phyloP scores from a whole-genome alignment of 2,329 filamentous ascomycete genomes.

The Xylaria hypoxylon region DNA sequence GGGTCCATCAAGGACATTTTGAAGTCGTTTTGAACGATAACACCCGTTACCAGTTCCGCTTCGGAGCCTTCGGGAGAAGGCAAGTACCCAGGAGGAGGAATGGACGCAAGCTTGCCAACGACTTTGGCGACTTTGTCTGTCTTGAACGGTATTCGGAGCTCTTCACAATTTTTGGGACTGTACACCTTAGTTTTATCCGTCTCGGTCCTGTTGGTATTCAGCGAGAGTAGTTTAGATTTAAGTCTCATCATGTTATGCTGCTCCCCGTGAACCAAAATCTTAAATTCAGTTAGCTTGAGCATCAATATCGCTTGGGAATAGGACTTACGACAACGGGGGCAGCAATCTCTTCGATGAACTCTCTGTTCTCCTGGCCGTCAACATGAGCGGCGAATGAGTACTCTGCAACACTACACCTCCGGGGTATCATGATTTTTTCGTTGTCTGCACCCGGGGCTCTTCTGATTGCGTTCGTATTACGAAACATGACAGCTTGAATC shows the following conservation, averaged over 20 bases:
- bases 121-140: slow-evolving; percentile 96
- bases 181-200: slow-evolving; percentile 92
- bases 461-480: slow-evolving; percentile 72
- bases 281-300: slow-evolving; percentile 34
- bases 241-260: slow-evolving; percentile 98
- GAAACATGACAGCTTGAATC: slow-evolving; percentile 92
- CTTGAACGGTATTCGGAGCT: slow-evolving; percentile 93
- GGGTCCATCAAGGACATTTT: slow-evolving; percentile 97
- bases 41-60: slow-evolving; percentile 78
- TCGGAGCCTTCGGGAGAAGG: slow-evolving; percentile 49
- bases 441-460: slow-evolving; percentile 74
- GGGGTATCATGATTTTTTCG: slow-evolving; percentile 92
- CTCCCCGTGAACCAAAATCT: slow-evolving; percentile 97
- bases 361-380: slow-evolving; percentile 92
- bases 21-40: slow-evolving; percentile 97
- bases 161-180: slow-evolving; percentile 94
- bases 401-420: slow-evolving; percentile 92
- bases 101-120: slow-evolving; percentile 89
- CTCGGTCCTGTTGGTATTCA: slow-evolving; percentile 82
- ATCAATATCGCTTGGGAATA: not conserved
- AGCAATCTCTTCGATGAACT: slow-evolving; percentile 94
- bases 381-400: slow-evolving; percentile 97
- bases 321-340: slow-evolving; percentile 89
- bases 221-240: slow-evolving; percentile 92
- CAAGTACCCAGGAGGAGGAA: slow-evolving; percentile 71